phyloP scores from a whole-genome alignment of 345 rosid species.

The Hypericum androsaemum region DNA sequence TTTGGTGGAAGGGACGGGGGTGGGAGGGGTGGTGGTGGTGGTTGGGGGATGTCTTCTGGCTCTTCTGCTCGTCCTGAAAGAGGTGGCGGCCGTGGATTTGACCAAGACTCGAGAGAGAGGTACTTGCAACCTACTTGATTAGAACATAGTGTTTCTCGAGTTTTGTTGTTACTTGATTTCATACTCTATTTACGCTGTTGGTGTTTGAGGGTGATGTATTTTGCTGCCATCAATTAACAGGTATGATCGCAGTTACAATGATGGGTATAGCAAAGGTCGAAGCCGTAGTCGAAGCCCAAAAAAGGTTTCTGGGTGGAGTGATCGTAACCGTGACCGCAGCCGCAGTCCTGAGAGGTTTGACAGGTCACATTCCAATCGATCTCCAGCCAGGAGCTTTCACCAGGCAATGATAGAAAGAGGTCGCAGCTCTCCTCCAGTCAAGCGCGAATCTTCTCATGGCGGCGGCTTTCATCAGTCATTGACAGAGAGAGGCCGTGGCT shows the following conservation, averaged over 20 bases:
- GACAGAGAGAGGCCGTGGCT: too few species aligned
- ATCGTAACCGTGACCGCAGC: not conserved
- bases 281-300: conserved; percentile 2
- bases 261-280: conserved; percentile 8
- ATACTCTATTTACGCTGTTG: not conserved
- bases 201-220: not conserved
- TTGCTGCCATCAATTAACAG: not conserved
- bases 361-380: conserved; percentile 2
- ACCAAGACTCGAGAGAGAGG: conserved; percentile 55
- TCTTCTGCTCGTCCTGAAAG: conserved; percentile 23
- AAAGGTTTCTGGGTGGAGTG: not conserved
- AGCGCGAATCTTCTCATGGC: conserved; percentile 1
- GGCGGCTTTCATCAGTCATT: too few species aligned
- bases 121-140: conserved; percentile 11
- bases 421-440: not conserved
- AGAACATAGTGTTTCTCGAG: too few species aligned
- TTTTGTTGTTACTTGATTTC: not conserved
- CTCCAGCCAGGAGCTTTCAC: not conserved
- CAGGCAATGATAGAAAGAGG: conserved; percentile 11
- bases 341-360: conserved; percentile 25
- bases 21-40: not conserved
- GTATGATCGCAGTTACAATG: not conserved
- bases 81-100: conserved; percentile 42
- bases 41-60: not conserved
- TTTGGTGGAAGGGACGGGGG: not conserved